Evolutionary conservation across 441 rosid genomes (phyloP).

Genomic region (Pelargonium hybrid): DNA sequence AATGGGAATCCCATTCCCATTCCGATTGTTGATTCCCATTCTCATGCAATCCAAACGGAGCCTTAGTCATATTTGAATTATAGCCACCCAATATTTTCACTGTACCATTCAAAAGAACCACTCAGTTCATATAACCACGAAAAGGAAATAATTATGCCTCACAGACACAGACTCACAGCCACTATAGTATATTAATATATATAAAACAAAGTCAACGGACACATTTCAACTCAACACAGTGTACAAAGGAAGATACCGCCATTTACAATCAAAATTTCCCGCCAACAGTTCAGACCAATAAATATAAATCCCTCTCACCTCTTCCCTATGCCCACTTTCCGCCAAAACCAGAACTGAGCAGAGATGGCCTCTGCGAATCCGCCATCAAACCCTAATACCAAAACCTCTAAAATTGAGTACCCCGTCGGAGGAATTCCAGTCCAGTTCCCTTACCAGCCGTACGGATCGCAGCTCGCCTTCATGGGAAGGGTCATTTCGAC

Average conservation of each 20-base stretch:
- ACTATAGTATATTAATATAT: too few relatives aligned
- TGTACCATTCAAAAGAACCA: too few relatives aligned
- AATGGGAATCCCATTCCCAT: too few relatives aligned
- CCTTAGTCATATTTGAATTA: too few relatives aligned
- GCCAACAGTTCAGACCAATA: background rate
- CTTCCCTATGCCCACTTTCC: background rate
- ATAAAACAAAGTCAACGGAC: too few relatives aligned
- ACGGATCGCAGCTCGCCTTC: conserved; percentile 89
- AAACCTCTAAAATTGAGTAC: conserved; percentile 27
- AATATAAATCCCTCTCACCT: background rate
- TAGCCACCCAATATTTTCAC: too few relatives aligned
- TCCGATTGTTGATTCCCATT: too few relatives aligned
- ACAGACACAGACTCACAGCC: too few relatives aligned
- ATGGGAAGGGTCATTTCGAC: conserved; percentile 90
- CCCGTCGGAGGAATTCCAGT: conserved; percentile 70
- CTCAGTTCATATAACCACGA: too few relatives aligned
- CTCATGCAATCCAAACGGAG: too few relatives aligned
- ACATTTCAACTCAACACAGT: background rate
- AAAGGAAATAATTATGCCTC: too few relatives aligned
- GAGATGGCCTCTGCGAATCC: conserved; percentile 6
- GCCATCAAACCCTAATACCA: conserved; percentile 26
- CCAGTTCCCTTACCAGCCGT: conserved; percentile 83
- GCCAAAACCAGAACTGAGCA: background rate
- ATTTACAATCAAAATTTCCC: background rate
- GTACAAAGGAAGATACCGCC: background rate